Conservation (phyloP, 1,139 yeast species). For the Trichomonascaceae sp. region DNA sequence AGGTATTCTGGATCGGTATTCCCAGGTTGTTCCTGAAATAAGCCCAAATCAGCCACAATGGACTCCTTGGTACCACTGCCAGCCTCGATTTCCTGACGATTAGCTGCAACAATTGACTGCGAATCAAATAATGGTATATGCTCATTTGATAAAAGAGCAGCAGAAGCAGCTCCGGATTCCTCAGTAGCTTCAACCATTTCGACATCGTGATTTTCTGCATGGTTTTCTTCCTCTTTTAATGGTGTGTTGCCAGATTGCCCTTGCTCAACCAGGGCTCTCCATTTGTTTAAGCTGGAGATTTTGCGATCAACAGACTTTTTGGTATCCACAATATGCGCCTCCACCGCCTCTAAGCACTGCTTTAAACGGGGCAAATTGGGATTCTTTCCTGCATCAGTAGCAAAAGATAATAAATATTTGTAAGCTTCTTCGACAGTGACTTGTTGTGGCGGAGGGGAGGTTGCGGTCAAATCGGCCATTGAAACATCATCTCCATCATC, state of each 20-base stretch:
- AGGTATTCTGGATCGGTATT: conserved; percentile 63
- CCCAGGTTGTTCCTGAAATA: conserved; percentile 56
- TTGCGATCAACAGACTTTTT: background rate
- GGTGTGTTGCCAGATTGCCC: background rate
- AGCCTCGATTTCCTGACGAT: background rate
- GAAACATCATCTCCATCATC: conserved; percentile 1
- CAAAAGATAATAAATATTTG: conserved; percentile 3
- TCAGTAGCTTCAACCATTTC: conserved; percentile 12
- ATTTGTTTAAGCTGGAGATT: conserved; percentile 4
- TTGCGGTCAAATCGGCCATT: conserved; percentile 3
- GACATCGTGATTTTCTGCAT: conserved; percentile 7
- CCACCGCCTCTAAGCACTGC: conserved; percentile 3
- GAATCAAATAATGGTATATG: background rate
- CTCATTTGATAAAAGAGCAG: conserved; percentile 2
- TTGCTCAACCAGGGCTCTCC: background rate
- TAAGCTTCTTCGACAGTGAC: conserved; percentile 2
- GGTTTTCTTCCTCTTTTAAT: background rate
- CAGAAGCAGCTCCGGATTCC: conserved; percentile 3
- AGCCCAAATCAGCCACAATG: conserved; percentile 55
- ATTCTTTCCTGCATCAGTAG: background rate
- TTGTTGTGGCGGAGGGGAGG: conserved; percentile 3
- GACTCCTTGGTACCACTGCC: background rate
- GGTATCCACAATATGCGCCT: background rate
- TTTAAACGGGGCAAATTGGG: background rate
- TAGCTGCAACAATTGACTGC: background rate